phyloP scores from a whole-genome alignment of 176 grass and related monocot species.

The Zea luxurians region DNA sequence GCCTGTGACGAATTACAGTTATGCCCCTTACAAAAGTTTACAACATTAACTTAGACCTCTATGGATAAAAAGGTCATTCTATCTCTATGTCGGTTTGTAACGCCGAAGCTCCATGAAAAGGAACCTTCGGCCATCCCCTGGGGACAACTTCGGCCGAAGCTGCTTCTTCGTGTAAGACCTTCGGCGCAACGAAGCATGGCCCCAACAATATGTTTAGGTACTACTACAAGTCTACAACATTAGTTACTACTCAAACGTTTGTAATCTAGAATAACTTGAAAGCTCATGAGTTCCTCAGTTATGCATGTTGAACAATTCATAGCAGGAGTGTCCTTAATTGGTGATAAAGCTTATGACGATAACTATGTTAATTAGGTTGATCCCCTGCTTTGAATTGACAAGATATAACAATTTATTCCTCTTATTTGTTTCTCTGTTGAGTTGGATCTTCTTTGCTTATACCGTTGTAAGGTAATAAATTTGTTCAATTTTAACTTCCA shows the following conservation, averaged over 20 bases:
- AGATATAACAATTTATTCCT: neutral
- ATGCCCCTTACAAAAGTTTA: too few species aligned
- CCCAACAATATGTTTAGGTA: conserved; percentile 13
- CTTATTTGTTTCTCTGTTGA: neutral
- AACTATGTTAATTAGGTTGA: neutral
- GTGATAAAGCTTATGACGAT: neutral
- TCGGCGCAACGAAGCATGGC: too few species aligned
- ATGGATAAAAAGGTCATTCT: too few species aligned
- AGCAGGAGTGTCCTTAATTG: neutral
- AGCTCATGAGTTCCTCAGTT: neutral
- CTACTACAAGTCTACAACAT: neutral
- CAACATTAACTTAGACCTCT: too few species aligned
- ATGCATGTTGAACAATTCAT: neutral
- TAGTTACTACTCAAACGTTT: neutral
- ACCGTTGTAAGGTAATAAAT: neutral
- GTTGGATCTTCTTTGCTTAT: neutral
- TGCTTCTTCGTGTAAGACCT: too few species aligned
- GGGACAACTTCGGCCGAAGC: too few species aligned
- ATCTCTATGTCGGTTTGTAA: too few species aligned
- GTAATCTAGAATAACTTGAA: neutral
- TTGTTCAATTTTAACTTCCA: neutral
- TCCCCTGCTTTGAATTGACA: neutral
- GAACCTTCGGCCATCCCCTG: too few species aligned
- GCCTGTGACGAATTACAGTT: too few species aligned
- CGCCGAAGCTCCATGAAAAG: too few species aligned